Percentiles rank a stretch among this genome's conserved stretches.
Conservation (phyloP, 192 early-diverging fungal species). For the Allomyces macrogynus region DNA sequence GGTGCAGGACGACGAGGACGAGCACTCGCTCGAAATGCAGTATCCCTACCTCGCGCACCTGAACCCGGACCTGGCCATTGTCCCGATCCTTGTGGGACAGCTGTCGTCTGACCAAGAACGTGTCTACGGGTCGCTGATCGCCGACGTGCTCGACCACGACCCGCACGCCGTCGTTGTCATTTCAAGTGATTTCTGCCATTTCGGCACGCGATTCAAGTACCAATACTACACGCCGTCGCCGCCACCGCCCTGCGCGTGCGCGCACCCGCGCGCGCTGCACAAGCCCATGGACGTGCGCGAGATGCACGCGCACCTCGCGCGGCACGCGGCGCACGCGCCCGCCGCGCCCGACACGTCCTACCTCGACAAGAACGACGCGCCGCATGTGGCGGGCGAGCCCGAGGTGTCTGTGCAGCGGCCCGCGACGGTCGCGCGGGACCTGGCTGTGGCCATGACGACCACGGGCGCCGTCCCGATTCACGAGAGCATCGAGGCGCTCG, state of each 20-base stretch:
- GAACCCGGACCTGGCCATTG: slow-evolving; percentile 33
- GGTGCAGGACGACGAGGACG: slow-evolving; percentile 56
- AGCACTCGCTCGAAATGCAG: slow-evolving; percentile 55
- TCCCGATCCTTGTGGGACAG: slow-evolving; percentile 78
- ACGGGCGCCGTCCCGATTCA: slow-evolving; percentile 29
- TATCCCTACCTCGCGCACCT: background rate
- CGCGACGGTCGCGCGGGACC: background rate
- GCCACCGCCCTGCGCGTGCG: background rate
- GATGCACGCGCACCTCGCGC: background rate
- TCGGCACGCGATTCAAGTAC: slow-evolving; percentile 74
- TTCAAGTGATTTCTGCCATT: slow-evolving; percentile 97
- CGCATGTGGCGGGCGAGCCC: too few relatives aligned
- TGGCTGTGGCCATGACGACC: background rate
- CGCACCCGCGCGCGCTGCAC: background rate
- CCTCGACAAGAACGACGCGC: slow-evolving; percentile 3
- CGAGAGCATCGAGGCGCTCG: slow-evolving; percentile 56
- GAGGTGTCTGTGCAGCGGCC: too few relatives aligned
- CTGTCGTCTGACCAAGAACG: slow-evolving; percentile 35
- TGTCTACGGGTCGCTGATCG: slow-evolving; percentile 48
- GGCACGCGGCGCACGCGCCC: background rate
- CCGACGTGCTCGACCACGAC: slow-evolving; percentile 42
- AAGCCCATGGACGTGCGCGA: too few relatives aligned
- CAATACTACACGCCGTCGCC: slow-evolving; percentile 29
- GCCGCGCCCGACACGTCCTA: background rate
- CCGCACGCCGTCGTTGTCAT: slow-evolving; percentile 65